Base-by-base conservation (phyloP, 202 grass and related monocot species). In the Schoenoplectus tabernaemontani region DNA sequence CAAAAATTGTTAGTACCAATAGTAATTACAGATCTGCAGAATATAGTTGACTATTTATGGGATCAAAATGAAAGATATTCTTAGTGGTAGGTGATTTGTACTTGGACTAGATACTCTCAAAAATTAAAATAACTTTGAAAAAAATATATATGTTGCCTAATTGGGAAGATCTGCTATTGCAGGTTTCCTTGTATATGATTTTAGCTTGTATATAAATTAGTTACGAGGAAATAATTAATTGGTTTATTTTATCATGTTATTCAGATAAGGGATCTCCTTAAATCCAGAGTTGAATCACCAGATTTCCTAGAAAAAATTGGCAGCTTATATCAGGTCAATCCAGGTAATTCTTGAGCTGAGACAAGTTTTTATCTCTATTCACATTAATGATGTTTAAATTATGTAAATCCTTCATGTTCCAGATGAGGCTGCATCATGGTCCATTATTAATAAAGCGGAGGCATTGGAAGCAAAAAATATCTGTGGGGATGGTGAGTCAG, bases 241-340 rank as follows among this genome's bases (percentile, higher is more conserved):
- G 38, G 17, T 61, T 78, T 83, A 78, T 5, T 57, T 74, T 1
- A 11, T 30, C 10, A 38, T 13, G 26, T 69, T 83, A 70, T 85
- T 74, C 84, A 97, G 93, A 26, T 98, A 71, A 90, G 82, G 66
- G 83, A 88, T 66, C 81, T 90, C 65, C 84, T 98, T n/a, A 94
- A 92, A 88, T 92, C 89, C 36, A 90, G 84, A 79, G 85, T 95
- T 86, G 91, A 90, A 83, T 98, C 95, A 17, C 84, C 88, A 22
- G 74, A 82, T 2, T 95, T 98, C 86, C 81, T 98, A 84, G 83
- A 89, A 72, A 92, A 98, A 69, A 19, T 95, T 12, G 76, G 89
- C 34, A 83, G 70, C 44, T 84, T 92, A 82, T 85, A 92, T 15
- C 85, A 83, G 77, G 82, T 57, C 75, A 71, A 68, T 88, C 51